These are phyloP conservation scores for Oryza australiensis DNA, from an alignment of 176 grass and related monocot species.

Conservation along the genomic window DNA sequence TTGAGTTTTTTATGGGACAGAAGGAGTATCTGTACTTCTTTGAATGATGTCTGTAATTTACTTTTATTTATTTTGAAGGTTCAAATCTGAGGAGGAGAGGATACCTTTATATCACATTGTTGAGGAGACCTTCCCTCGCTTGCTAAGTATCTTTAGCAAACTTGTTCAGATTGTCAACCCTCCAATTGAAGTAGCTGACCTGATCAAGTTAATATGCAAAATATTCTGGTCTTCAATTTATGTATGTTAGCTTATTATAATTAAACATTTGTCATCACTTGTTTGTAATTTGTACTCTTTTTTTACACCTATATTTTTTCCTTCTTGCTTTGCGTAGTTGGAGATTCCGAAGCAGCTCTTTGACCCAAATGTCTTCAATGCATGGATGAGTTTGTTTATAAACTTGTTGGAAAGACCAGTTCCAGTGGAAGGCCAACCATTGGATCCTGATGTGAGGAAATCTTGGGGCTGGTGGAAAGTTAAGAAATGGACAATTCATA, in stretches of 20 bases:
- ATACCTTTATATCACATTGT: constrained; percentile 83
- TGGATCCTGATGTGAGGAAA: constrained; percentile 74
- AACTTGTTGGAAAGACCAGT: constrained; percentile 78
- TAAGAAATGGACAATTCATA: constrained; percentile 91
- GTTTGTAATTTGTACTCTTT: constrained; percentile 2
- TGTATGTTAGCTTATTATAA: constrained; percentile 56
- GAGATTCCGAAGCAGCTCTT: constrained; percentile 90
- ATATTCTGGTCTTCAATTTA: constrained; percentile 99
- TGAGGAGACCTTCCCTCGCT: constrained; percentile 74
- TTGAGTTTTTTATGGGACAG: too few species aligned
- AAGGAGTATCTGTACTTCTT: not conserved
- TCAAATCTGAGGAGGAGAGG: constrained; percentile 94
- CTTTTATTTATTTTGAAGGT: constrained; percentile 60
- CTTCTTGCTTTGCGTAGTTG: constrained; percentile 49
- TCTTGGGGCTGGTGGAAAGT: constrained; percentile 97
- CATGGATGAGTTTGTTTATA: constrained; percentile 89
- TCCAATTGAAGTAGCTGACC: constrained; percentile 83
- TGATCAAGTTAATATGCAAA: constrained; percentile 96
- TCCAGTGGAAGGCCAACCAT: constrained; percentile 71
- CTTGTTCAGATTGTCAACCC: constrained; percentile 84
- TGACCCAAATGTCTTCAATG: constrained; percentile 69
- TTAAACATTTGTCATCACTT: constrained; percentile 9
- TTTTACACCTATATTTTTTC: constrained; percentile 14
- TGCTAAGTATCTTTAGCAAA: constrained; percentile 75
- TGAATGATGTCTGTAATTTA: constrained; percentile 12